These are phyloP conservation scores for Diaporthe destruens DNA, from an alignment of 2,329 filamentous ascomycete genomes.

Conservation along the genomic window DNA sequence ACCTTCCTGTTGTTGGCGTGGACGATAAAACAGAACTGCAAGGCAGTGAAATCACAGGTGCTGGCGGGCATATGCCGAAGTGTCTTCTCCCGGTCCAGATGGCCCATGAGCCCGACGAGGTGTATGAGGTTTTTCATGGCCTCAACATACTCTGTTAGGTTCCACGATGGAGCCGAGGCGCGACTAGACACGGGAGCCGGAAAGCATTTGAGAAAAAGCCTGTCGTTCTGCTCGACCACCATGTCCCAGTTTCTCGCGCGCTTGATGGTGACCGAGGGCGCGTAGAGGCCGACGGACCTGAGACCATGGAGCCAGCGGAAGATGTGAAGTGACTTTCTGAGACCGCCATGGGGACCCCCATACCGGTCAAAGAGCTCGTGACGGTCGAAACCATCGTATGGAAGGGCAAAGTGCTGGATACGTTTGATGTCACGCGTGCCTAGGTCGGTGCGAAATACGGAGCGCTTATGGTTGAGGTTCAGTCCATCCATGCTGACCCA, in stretches of 20 bases:
- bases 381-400: background rate
- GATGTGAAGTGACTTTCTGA: no score
- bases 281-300: background rate
- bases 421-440: background rate
- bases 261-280: background rate
- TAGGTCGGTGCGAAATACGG: no score
- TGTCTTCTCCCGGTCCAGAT: fast-evolving
- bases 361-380: no score
- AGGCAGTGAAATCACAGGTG: background rate
- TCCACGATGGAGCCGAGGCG: background rate
- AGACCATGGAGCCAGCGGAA: background rate
- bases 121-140: background rate
- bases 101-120: background rate
- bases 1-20: background rate
- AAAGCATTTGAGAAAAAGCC: background rate
- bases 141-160: fast-evolving
- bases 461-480: background rate
- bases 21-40: background rate
- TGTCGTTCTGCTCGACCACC: background rate
- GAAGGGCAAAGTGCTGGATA: background rate
- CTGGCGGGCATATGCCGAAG: fast-evolving
- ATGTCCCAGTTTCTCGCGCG: background rate
- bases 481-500: background rate
- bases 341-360: no score
- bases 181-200: background rate